Evolutionary conservation across 441 rosid species (phyloP).

Genomic region (Metrosideros polymorpha): DNA sequence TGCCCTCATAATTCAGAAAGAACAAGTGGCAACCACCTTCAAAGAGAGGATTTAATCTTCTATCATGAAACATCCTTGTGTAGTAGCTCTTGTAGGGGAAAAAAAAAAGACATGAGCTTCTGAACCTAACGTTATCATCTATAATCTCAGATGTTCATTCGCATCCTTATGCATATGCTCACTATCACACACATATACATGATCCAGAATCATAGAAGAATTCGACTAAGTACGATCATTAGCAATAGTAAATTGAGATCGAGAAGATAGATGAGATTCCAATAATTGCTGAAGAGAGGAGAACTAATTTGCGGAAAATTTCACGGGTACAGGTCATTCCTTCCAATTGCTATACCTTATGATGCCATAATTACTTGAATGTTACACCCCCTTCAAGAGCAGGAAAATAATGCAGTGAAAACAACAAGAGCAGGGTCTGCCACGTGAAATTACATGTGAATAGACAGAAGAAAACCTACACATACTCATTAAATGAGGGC

Average conservation of each 20-base stretch:
- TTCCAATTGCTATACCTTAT: background rate
- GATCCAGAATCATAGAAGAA: background rate
- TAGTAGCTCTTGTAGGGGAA: background rate
- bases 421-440: background rate
- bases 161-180: background rate
- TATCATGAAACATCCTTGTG: background rate
- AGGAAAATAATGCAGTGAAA: background rate
- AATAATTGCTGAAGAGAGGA: background rate
- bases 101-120: background rate
- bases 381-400: background rate
- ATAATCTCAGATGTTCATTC: background rate
- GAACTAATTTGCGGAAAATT: background rate
- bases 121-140: background rate
- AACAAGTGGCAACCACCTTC: background rate
- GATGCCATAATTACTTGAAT: background rate
- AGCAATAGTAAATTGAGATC: background rate
- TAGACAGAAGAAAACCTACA: background rate
- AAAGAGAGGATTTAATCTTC: background rate
- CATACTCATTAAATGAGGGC: background rate
- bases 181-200: background rate
- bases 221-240: background rate
- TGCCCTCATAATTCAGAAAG: background rate
- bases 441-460: background rate
- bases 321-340: background rate
- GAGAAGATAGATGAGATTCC: background rate